phyloP scores from a whole-genome alignment of 495 filamentous ascomycete species.

The Hypoxylon lienhwacheense region DNA sequence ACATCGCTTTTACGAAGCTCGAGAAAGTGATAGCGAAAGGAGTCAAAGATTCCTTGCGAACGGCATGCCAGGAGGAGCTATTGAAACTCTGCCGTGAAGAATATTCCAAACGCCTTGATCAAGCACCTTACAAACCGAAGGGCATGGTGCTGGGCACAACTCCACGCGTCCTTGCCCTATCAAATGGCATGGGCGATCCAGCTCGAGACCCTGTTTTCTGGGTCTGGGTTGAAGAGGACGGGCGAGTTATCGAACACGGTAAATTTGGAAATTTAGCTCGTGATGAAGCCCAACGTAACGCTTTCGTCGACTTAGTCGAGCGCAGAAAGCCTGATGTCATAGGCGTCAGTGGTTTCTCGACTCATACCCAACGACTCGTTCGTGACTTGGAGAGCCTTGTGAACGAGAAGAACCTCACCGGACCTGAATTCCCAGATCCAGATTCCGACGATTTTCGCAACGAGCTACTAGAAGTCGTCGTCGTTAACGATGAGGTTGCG shows the following conservation, averaged over 20 bases:
- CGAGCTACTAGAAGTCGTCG: slow-evolving; percentile 79
- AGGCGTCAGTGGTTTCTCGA: slow-evolving; percentile 84
- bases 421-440: slow-evolving; percentile 69
- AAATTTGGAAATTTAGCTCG: slow-evolving; percentile 78
- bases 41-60: slow-evolving; percentile 89
- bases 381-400: slow-evolving; percentile 76
- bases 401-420: slow-evolving; percentile 68
- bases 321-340: slow-evolving; percentile 86
- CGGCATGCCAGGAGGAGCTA: slow-evolving; percentile 87
- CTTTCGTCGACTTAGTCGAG: slow-evolving; percentile 71
- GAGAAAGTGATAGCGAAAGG: slow-evolving; percentile 80
- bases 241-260: slow-evolving; percentile 81
- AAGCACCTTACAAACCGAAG: slow-evolving; percentile 92
- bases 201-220: slow-evolving; percentile 80
- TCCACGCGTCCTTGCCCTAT: slow-evolving; percentile 82
- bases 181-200: slow-evolving; percentile 75
- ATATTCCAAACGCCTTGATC: slow-evolving; percentile 85
- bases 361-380: slow-evolving; percentile 81
- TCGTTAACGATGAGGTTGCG: slow-evolving; percentile 95
- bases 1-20: slow-evolving; percentile 79
- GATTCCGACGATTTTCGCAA: slow-evolving; percentile 64
- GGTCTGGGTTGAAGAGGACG: slow-evolving; percentile 92
- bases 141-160: slow-evolving; percentile 88
- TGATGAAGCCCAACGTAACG: slow-evolving; percentile 65
- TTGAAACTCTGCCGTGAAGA: slow-evolving; percentile 78